These are phyloP conservation scores for Apiospora marii DNA, from an alignment of 2,329 filamentous ascomycete genomes.

Conservation along the genomic window DNA sequence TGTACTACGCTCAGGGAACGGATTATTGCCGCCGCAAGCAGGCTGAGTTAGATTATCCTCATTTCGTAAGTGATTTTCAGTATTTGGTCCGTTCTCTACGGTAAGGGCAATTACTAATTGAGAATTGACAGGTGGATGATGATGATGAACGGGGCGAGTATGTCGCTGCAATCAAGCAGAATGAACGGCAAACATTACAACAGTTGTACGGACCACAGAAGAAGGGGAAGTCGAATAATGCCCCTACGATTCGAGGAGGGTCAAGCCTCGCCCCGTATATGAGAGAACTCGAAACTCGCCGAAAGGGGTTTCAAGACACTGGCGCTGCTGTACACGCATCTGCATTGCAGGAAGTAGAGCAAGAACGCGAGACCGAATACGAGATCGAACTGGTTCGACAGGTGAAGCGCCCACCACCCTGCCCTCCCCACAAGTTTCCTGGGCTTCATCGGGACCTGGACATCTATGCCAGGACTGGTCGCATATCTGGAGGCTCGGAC, in stretches of 20 bases:
- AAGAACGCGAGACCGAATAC: slow-evolving; percentile 66
- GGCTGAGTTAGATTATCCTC: slow-evolving; percentile 51
- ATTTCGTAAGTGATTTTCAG: slow-evolving; percentile 39
- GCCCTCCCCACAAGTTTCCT: slow-evolving; percentile 49
- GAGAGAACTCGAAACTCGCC: slow-evolving; percentile 44
- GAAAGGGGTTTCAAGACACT: slow-evolving; percentile 41
- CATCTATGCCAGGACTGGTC: slow-evolving; percentile 54
- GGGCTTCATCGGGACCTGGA: slow-evolving; percentile 57
- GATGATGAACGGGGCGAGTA: slow-evolving; percentile 46
- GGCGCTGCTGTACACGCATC: slow-evolving; percentile 55
- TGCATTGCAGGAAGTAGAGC: slow-evolving; percentile 66
- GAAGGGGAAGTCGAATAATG: slow-evolving; percentile 28
- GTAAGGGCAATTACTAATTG: too few species aligned
- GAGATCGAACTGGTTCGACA: slow-evolving; percentile 66
- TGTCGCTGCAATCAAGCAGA: slow-evolving; percentile 54
- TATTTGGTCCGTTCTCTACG: too few species aligned
- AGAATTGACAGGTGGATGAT: slow-evolving; percentile 38
- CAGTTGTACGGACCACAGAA: slow-evolving; percentile 59
- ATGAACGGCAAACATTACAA: slow-evolving; percentile 64
- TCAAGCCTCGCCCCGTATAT: slow-evolving; percentile 36
- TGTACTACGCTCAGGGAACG: slow-evolving; percentile 66
- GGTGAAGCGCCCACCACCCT: slow-evolving; percentile 54
- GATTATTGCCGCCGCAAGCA: slow-evolving; percentile 67
- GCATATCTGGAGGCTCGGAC: slow-evolving; percentile 45
- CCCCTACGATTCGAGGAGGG: slow-evolving; percentile 35